These are phyloP conservation scores for Paraglomus brasilianum DNA, from an alignment of 192 early-diverging fungal species.

Conservation along the genomic window DNA sequence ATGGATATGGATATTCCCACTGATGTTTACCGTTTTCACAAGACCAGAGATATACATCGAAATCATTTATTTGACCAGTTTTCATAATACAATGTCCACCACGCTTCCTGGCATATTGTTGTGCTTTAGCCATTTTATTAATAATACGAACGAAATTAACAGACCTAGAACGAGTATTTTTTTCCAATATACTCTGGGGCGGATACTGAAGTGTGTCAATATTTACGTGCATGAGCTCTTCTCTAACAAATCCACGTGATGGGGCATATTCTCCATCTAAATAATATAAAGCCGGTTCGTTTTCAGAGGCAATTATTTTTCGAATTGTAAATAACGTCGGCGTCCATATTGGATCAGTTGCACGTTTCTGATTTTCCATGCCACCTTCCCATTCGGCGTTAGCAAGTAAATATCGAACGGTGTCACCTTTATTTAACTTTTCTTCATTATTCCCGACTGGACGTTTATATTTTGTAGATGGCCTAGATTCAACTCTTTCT, in stretches of 20 bases:
- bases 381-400: conserved; percentile 6
- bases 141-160: conserved; percentile 22
- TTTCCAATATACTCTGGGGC: conserved; percentile 19
- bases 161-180: conserved; percentile 15
- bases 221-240: neutral
- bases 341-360: neutral
- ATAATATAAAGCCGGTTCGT: conserved; percentile 23
- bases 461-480: conserved; percentile 6
- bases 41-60: conserved; percentile 10
- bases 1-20: conserved; percentile 22
- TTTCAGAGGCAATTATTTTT: conserved; percentile 9
- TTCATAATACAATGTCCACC: neutral
- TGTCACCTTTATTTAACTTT: neutral
- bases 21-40: conserved; percentile 11
- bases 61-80: conserved; percentile 18
- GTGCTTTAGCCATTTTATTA: conserved; percentile 24
- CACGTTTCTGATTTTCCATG: conserved; percentile 10
- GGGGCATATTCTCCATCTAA: neutral
- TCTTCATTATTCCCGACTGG: no score
- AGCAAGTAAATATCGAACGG: neutral
- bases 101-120: conserved; percentile 1
- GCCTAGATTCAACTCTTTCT: conserved; percentile 3
- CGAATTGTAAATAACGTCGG: neutral
- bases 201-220: conserved; percentile 3
- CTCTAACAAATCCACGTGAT: neutral